Conservation (phyloP, 2,329 filamentous ascomycete species). For the Aschersonia sp. region DNA sequence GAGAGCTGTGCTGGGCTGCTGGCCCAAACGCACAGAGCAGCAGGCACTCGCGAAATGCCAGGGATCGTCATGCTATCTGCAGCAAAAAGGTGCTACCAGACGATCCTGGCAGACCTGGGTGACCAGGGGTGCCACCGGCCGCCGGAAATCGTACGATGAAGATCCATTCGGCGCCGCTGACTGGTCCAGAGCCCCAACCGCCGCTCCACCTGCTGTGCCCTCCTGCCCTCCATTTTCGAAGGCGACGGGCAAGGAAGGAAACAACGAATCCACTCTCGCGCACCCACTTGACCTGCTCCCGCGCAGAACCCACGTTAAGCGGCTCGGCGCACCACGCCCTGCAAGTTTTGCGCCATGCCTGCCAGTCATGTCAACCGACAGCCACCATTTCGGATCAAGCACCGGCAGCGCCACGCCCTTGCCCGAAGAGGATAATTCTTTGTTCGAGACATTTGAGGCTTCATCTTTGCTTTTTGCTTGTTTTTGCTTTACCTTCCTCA, state of each 20-base stretch:
- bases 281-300: neutral
- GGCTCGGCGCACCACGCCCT: neutral
- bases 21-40: neutral
- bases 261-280: neutral
- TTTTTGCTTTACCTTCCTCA: neutral
- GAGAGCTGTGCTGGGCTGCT: neutral
- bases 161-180: neutral
- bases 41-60: neutral
- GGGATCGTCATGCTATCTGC: neutral
- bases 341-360: neutral
- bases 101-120: neutral
- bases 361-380: neutral
- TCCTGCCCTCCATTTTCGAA: neutral
- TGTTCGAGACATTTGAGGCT: neutral
- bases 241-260: neutral
- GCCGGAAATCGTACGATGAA: conserved; percentile 4
- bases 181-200: neutral
- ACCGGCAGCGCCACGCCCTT: neutral
- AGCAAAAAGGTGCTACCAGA: neutral
- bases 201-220: neutral
- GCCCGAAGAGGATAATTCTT: neutral
- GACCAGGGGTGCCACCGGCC: neutral
- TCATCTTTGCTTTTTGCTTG: neutral
- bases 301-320: neutral
- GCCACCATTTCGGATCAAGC: neutral